phyloP scores from a whole-genome alignment of 2,329 filamentous ascomycete genomes.

The Pseudocercospora pini-densiflorae region DNA sequence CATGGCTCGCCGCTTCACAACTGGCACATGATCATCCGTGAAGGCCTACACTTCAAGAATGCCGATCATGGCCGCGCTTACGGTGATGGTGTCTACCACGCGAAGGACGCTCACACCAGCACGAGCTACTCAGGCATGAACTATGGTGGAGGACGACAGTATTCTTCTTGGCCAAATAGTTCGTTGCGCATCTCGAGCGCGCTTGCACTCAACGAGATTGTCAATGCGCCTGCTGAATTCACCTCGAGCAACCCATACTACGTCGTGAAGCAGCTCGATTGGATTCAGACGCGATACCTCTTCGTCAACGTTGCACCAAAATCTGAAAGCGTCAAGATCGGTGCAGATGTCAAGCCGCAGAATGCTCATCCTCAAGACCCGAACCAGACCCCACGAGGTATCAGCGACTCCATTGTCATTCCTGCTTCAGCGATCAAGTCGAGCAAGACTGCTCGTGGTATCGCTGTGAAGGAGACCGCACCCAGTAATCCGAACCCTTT shows the following conservation, averaged over 20 bases:
- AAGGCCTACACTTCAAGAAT: constrained; percentile 74
- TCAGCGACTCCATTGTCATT: constrained; percentile 50
- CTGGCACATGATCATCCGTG: constrained; percentile 89
- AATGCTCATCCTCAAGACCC: constrained; percentile 47
- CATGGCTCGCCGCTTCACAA: constrained; percentile 78
- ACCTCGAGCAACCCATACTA: constrained; percentile 61
- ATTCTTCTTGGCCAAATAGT: constrained; percentile 66
- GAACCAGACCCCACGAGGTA: constrained; percentile 47
- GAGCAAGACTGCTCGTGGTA: constrained; percentile 38
- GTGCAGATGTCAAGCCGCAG: constrained; percentile 28
- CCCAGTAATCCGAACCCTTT: constrained; percentile 17
- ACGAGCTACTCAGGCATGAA: constrained; percentile 50
- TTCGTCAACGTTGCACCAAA: constrained; percentile 58
- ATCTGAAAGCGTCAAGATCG: constrained; percentile 24
- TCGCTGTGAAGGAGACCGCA: constrained; percentile 11
- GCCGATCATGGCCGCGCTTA: constrained; percentile 68
- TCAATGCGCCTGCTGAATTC: constrained; percentile 73
- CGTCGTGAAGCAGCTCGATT: constrained; percentile 76
- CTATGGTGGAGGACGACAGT: constrained; percentile 1
- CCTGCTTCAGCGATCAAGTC: constrained; percentile 59
- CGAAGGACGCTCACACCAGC: constrained; percentile 63
- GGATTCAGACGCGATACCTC: constrained; percentile 89
- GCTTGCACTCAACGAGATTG: constrained; percentile 81
- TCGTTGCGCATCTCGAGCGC: constrained; percentile 60
- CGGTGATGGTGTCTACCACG: constrained; percentile 84